Evolutionary conservation across 805 yeast genomes (phyloP).

Genomic region (Priceomyces melissophilus): DNA sequence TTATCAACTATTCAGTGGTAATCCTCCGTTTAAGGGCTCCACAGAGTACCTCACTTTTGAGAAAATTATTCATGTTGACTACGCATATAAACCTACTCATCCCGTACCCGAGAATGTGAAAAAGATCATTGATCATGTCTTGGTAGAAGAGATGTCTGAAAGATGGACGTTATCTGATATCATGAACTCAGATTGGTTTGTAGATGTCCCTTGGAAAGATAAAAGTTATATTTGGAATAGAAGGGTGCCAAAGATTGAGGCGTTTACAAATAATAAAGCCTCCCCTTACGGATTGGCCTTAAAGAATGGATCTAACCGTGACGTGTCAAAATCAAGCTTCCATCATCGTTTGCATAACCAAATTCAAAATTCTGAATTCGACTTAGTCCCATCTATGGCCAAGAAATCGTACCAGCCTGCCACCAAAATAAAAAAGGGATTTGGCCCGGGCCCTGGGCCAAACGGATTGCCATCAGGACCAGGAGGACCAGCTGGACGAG

Average conservation of each 20-base stretch:
- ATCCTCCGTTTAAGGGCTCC: conserved; percentile 84
- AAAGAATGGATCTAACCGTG: conserved; percentile 35
- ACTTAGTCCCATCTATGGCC: conserved; percentile 28
- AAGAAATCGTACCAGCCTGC: conserved; percentile 33
- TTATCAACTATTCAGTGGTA: conserved; percentile 77
- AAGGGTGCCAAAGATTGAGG: conserved; percentile 29
- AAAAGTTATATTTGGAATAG: conserved; percentile 36
- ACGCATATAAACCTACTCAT: conserved; percentile 38
- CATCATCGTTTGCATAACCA: conserved; percentile 39
- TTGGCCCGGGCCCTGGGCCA: conserved; percentile 5
- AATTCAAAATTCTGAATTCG: conserved; percentile 29
- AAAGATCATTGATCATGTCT: conserved; percentile 27
- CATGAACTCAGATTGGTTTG: conserved; percentile 34
- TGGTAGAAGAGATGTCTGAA: conserved; percentile 29
- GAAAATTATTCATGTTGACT: conserved; percentile 76
- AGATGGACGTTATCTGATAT: conserved; percentile 33
- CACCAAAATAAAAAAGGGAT: conserved; percentile 26
- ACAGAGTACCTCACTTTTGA: conserved; percentile 87
- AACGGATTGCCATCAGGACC: background rate
- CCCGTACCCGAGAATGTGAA: conserved; percentile 29
- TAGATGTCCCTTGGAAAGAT: conserved; percentile 39
- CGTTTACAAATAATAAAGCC: conserved; percentile 4
- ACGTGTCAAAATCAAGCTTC: conserved; percentile 33
- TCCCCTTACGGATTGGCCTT: conserved; percentile 19
- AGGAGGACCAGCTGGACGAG: too few relatives aligned